A percentile compares a stretch with the other conserved stretches of the same genome.
Conservation (phyloP, 129 eudicot species). For the Oenanthe sinensis region DNA sequence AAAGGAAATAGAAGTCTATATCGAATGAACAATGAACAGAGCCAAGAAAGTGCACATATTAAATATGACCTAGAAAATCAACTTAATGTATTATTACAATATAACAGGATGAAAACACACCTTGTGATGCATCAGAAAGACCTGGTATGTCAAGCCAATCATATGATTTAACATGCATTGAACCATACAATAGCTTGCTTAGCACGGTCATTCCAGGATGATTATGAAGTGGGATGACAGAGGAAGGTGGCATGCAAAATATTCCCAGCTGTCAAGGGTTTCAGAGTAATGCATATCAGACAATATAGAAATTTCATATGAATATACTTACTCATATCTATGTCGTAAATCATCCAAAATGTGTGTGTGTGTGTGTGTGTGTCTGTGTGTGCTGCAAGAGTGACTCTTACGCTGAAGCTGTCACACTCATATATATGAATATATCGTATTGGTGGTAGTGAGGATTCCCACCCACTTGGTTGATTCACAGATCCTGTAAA, state of each 20-base stretch:
- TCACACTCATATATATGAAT: constrained; percentile 81
- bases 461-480: constrained; percentile 40
- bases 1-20: not conserved
- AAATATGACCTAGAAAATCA: not conserved
- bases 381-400: not conserved
- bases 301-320: not conserved
- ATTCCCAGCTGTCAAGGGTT: constrained; percentile 65
- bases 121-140: constrained; percentile 47
- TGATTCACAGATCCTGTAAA: constrained; percentile 53
- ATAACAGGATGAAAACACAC: constrained; percentile 21
- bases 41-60: not conserved
- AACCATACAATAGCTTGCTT: constrained; percentile 87
- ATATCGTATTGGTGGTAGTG: constrained; percentile 69
- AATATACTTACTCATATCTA: not conserved
- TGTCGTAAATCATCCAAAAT: not conserved
- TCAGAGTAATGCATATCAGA: not conserved
- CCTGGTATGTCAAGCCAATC: constrained; percentile 54
- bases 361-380: no score
- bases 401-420: constrained; percentile 65
- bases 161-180: constrained; percentile 40
- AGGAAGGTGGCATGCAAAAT: constrained; percentile 91
- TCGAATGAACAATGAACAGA: not conserved
- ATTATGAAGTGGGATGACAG: constrained; percentile 90
- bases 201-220: constrained; percentile 98
- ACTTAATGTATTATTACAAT: not conserved